A percentile compares a stretch with the other conserved stretches of the same genome.
Evolutionary conservation across 768 basidiomycete species (phyloP).

Genomic region (Suillus weaverae): DNA sequence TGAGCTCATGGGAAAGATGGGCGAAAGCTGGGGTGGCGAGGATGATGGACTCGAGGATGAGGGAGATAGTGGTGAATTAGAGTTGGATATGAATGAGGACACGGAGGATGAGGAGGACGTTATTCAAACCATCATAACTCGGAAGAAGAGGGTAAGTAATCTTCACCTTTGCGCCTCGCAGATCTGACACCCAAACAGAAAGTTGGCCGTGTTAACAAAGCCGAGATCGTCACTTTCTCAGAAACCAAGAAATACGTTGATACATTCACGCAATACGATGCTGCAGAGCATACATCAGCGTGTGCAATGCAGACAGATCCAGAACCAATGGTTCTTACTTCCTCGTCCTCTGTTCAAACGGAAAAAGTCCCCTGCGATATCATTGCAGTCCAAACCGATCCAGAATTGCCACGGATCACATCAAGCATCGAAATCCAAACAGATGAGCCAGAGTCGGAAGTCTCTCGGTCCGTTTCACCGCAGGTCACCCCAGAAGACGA

Average conservation of each 20-base stretch:
- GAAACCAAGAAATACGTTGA: conserved; percentile 79
- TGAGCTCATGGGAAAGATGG: conserved; percentile 68
- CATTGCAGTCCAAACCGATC: conserved; percentile 41
- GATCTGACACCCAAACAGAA: conserved; percentile 44
- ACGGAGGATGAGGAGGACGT: conserved; percentile 67
- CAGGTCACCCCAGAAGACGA: conserved; percentile 33
- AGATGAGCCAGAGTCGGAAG: conserved; percentile 28
- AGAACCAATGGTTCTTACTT: conserved; percentile 45
- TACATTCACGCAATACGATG: conserved; percentile 68
- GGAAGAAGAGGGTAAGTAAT: conserved; percentile 67
- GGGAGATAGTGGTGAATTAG: conserved; percentile 30
- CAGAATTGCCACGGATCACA: conserved; percentile 33
- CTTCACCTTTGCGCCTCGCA: conserved; percentile 10
- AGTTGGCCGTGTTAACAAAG: conserved; percentile 58
- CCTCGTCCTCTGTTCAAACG: conserved; percentile 59
- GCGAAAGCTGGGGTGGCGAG: conserved; percentile 41
- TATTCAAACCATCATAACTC: conserved; percentile 86
- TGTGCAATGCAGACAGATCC: conserved; percentile 63
- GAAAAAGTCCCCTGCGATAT: conserved; percentile 33
- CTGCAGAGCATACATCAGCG: conserved; percentile 47
- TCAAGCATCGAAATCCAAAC: conserved; percentile 70
- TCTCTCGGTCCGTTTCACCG: conserved; percentile 48
- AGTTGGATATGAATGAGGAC: conserved; percentile 47
- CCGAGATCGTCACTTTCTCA: conserved; percentile 46
- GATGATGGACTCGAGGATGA: conserved; percentile 42